Base-by-base conservation (phyloP, 108 stramenopile species). In the Schizochytrium sp. region DNA sequence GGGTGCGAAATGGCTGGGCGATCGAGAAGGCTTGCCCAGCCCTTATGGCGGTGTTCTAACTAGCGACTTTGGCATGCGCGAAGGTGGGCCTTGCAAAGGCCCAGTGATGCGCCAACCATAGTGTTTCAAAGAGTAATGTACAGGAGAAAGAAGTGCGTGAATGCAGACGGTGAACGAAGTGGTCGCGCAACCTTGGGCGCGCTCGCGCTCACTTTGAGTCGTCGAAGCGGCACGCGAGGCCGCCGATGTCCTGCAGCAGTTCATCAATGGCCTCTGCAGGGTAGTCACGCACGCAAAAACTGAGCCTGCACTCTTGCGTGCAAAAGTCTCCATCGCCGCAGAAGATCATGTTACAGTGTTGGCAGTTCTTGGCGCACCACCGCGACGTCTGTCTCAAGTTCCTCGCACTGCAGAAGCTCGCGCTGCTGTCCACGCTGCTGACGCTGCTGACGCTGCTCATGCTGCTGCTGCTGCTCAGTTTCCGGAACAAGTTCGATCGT, bases 271-370 rank as follows among this genome's bases (percentile, higher is more conserved):
- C 76, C 76, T 83, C 76, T 28, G 19, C 76, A 6, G 48, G 76
- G 51, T 53, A 83, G 76, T 83, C 76, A 43, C 76, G 6, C 18
- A 83, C 76, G 25, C 43, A 47, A 45, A 83, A 83, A 4, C 48
- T 53, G 48, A 83, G 76, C 6, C 45, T 55, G 51, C 76, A 83
- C 76, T 83, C 48, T 14, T 53, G 45, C 51, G 76, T 53, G 76
- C 76, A 83, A 28, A 53, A 83, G 0, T 83, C 48, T 12, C 76
- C 76, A 43, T 53, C 10, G 76, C 76, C 76, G 23, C 76, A 83
- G n/a, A 83, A 83, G 48, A 83, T 45, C 76, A 83, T 83, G 76
- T 83, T 83, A 45, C 76, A 83, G 51, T 83, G 19, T 5, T 83
- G 45, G 76, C 76, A 83, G 23, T 83, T 83, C 76, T 53, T 83